Conservation (phyloP, 2,329 filamentous ascomycete species). For the Bipolaris zeicola region DNA sequence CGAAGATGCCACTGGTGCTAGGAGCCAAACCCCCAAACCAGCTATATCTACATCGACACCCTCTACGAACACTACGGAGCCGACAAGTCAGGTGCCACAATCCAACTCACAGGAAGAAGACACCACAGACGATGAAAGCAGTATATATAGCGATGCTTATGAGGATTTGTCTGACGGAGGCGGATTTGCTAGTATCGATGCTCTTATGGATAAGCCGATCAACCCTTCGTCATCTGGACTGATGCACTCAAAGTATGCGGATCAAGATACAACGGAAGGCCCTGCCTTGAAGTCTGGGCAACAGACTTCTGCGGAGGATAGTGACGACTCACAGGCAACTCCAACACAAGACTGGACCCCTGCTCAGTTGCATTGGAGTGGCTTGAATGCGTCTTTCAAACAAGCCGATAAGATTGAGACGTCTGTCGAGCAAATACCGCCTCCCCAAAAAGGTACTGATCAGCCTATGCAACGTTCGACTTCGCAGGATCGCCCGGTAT, state of each 20-base stretch:
- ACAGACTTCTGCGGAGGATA: constrained; percentile 12
- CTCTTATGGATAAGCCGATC: constrained; percentile 68
- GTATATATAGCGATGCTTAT: constrained; percentile 76
- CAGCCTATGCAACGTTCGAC: constrained; percentile 20
- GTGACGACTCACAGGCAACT: constrained; percentile 13
- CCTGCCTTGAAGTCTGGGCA: constrained; percentile 19
- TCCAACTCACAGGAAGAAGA: constrained; percentile 18
- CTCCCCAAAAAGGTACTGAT: constrained; percentile 9
- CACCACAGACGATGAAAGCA: constrained; percentile 50
- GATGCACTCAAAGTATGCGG: constrained; percentile 34
- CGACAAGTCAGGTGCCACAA: constrained; percentile 12
- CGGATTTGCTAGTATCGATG: constrained; percentile 75
- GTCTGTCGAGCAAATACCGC: not conserved
- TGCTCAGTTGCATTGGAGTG: constrained; percentile 72
- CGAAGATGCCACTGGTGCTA: constrained; percentile 33
- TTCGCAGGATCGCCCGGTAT: constrained; percentile 8
- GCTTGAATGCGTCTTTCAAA: constrained; percentile 66
- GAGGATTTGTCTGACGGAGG: constrained; percentile 71
- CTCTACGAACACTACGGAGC: constrained; percentile 2
- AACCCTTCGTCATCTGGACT: constrained; percentile 32
- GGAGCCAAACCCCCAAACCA: not conserved
- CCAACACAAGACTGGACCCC: constrained; percentile 66
- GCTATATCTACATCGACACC: not conserved
- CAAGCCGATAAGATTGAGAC: constrained; percentile 30
- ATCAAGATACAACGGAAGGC: constrained; percentile 20